Base-by-base conservation (phyloP, 1,139 yeast species). In the Lodderomyces oxycetoniae region DNA sequence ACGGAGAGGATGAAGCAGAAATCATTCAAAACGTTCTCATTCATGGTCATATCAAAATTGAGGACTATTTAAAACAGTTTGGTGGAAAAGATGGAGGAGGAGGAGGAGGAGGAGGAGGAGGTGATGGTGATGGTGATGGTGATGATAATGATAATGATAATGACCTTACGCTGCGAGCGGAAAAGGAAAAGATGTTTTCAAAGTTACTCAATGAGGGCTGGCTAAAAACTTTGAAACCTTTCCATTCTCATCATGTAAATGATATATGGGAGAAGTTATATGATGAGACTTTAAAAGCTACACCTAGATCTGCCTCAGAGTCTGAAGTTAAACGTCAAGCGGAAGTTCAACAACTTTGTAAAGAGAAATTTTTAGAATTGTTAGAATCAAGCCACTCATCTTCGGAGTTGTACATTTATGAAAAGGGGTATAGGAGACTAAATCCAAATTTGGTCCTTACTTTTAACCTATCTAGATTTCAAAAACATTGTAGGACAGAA, bases 1-100 rank as follows among this genome's bases (percentile, higher is more conserved):
- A 63, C 37, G 72, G 68, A n/a, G 68, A 67, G 17, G 64, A 63
- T 10, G 63, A 74, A 19, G 84, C 89, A 0, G 80, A 80, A 41
- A 74, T 87, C 25, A 66, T 85, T n/a, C 88, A 84, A 48, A 86
- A 83, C 48, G 64, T 88, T 32, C 47, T 64, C 68, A 48, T 71
- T 67, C 33, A 67, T 67, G 62, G 97, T 74, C 82, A 81, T 46
- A 56, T 88, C 36, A 70, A 78, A 12, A 61, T 79, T 2, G 59
- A 63, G 2, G 89, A 85, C 43, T 85, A 79, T 48, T 42, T 82
- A 29, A 59, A 56, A 31, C 58, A 62, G 38, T 53, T 62, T 36
- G n/a, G n/a, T n/a, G n/a, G n/a, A n/a, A n/a, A n/a, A n/a, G n/a
- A n/a, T n/a, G n/a, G n/a, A n/a, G n/a, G n/a, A n/a, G n/a, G n/a